phyloP scores from a whole-genome alignment of 2,329 filamentous ascomycete species.

The Remersonia thermophila region DNA sequence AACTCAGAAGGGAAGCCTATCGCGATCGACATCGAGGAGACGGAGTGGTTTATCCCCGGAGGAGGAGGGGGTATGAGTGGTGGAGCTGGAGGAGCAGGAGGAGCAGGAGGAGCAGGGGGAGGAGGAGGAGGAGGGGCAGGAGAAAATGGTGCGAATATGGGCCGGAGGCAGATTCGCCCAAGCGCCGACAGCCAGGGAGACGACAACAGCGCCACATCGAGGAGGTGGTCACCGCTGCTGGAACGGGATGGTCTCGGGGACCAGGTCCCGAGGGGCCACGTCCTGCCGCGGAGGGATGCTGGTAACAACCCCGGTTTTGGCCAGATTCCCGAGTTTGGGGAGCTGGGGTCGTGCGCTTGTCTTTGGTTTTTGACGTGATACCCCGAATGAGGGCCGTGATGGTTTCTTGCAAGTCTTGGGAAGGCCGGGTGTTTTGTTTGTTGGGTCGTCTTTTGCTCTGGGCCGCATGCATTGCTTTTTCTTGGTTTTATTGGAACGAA shows the following conservation, averaged over 20 bases:
- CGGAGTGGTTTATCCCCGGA: constrained; percentile 12
- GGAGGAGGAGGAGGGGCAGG: background rate
- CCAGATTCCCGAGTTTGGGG: constrained; percentile 1
- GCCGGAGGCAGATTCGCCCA: too few relatives aligned
- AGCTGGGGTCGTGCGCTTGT: constrained; percentile 39
- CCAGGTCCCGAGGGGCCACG: too few relatives aligned
- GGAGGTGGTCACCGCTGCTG: too few relatives aligned
- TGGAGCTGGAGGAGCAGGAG: constrained; percentile 1
- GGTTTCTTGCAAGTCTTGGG: background rate
- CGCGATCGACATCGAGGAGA: constrained; percentile 33
- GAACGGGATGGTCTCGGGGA: too few relatives aligned
- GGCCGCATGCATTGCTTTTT: background rate
- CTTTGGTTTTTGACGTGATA: constrained; percentile 37
- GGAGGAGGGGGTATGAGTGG: constrained; percentile 3
- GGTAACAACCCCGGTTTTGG: too few relatives aligned
- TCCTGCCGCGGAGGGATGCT: too few relatives aligned
- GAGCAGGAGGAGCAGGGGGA: background rate
- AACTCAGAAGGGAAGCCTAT: constrained; percentile 29
- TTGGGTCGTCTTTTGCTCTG: background rate
- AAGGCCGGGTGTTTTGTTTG: background rate
- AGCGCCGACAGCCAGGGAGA: too few relatives aligned
- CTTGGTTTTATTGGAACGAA: too few relatives aligned
- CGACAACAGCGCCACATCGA: too few relatives aligned
- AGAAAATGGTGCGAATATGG: too few relatives aligned
- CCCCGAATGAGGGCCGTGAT: too few relatives aligned